Evolutionary conservation across 2,329 filamentous ascomycete genomes (phyloP), one percentile per base, ranked within the genome.

Genomic region (Daldinia eschscholtzii): DNA sequence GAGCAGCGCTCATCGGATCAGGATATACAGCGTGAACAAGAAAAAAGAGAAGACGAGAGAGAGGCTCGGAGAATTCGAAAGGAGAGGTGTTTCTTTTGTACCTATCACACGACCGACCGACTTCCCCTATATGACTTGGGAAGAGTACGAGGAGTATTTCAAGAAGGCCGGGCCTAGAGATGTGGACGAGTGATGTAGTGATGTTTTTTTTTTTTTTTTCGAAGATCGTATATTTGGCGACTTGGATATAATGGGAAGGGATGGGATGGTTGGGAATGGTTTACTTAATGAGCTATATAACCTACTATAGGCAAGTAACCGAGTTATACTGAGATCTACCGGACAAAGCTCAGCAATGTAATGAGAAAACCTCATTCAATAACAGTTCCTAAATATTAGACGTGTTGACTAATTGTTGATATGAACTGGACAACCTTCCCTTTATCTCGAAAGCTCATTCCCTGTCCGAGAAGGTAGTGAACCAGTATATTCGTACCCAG

Each of bases 1-100:
- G 0, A 87, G 83, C 6, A 88, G 84, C 0, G 89, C 86, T 64
- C 89, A 91, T 68, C 82, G 87, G 1, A 82, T 91, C 71, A 85
- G 83, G 57, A 77, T 91, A 6, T 91, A 90, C 76, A 91, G 88
- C 71, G 84, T 91, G 59, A 91, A 91, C 77, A 83, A 79, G 71
- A 81, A 78, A 1, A 83, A 80, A 39, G 81, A 83, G 0, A 70
- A 71, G 2, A 91, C 88, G 0, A 82, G 81, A 18, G 78, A 78
- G 35, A 80, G 87, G 0, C 78, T 91, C 15, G 82, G 83, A 48
- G 76, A 84, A 68, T 80, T 91, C 33, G 84, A 89, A 65, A 77
- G 83, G 15, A 78, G 79, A 12, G 83, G 83, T 0, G 74, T 83
- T 0, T 78, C 83, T 0, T 83, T 90, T 4, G 75, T 80, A 0